phyloP scores from a whole-genome alignment of 495 filamentous ascomycete species.

The Aspergillus sclerotioniger region DNA sequence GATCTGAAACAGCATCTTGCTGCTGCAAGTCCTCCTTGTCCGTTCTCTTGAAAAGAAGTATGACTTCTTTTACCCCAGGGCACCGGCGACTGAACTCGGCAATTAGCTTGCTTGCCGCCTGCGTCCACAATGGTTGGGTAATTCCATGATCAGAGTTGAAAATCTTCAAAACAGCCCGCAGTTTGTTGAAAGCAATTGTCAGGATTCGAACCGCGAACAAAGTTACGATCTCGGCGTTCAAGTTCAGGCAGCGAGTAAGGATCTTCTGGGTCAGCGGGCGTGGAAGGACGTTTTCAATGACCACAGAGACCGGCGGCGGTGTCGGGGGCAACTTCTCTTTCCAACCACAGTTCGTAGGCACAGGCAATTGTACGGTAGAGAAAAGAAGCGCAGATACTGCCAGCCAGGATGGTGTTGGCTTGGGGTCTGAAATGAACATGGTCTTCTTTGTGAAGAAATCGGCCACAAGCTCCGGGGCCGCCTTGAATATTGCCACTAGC shows the following conservation, averaged over 20 bases:
- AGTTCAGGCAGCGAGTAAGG: constrained; percentile 72
- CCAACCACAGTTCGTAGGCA: constrained; percentile 69
- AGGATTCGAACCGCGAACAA: constrained; percentile 81
- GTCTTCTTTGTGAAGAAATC: constrained; percentile 79
- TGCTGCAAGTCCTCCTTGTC: constrained; percentile 67
- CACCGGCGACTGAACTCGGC: constrained; percentile 76
- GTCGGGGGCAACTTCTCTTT: constrained; percentile 48
- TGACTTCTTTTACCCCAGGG: constrained; percentile 73
- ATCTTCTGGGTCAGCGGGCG: constrained; percentile 73
- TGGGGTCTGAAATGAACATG: constrained; percentile 84
- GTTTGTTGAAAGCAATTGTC: constrained; percentile 73
- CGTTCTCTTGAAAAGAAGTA: constrained; percentile 64
- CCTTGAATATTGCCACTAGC: constrained; percentile 71
- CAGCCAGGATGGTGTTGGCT: constrained; percentile 88
- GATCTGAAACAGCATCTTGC: constrained; percentile 69
- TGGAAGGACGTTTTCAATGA: constrained; percentile 86
- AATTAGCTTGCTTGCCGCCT: constrained; percentile 60
- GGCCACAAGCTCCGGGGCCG: constrained; percentile 78
- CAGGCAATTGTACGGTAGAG: constrained; percentile 66
- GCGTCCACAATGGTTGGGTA: constrained; percentile 57
- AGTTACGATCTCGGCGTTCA: constrained; percentile 69
- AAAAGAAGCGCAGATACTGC: constrained; percentile 88
- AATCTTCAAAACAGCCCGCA: constrained; percentile 52
- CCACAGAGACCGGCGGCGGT: constrained; percentile 71
- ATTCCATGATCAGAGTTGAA: constrained; percentile 39